A percentile compares a stretch with the other conserved stretches of the same genome.
Conservation (phyloP, 495 filamentous ascomycete genomes). For the Tetracladium setigerum region DNA sequence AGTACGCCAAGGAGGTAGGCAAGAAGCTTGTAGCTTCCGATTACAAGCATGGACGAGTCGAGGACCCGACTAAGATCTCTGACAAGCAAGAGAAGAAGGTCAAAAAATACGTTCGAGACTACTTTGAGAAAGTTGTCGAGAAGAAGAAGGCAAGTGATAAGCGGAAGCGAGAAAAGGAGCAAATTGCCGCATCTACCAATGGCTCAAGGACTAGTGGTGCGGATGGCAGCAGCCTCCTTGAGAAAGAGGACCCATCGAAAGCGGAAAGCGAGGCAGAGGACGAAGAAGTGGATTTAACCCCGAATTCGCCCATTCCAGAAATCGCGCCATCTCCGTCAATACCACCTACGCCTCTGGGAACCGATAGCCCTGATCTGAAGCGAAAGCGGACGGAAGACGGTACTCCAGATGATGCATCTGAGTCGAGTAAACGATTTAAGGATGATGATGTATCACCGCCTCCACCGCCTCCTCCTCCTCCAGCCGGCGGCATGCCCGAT, state of each 20-base stretch:
- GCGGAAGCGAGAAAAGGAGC: conserved; percentile 44
- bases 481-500: conserved; percentile 11
- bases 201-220: conserved; percentile 1
- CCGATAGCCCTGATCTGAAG: conserved; percentile 41
- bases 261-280: conserved; percentile 14
- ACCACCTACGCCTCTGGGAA: not conserved
- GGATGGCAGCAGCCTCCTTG: conserved; percentile 24
- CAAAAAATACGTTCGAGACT: conserved; percentile 72
- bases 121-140: conserved; percentile 73
- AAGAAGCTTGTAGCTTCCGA: conserved; percentile 86
- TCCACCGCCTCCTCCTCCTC: conserved; percentile 21
- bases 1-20: conserved; percentile 75
- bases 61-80: conserved; percentile 74
- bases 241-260: conserved; percentile 23
- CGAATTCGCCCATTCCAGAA: not conserved
- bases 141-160: conserved; percentile 67
- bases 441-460: conserved; percentile 26
- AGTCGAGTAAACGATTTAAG: conserved; percentile 38
- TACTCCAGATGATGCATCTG: conserved; percentile 25
- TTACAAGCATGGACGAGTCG: conserved; percentile 77
- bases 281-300: conserved; percentile 11
- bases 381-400: conserved; percentile 49
- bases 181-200: conserved; percentile 14
- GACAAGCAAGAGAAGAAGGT: conserved; percentile 73
- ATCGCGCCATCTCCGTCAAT: conserved; percentile 1